These are phyloP conservation scores for Mortierella alpina DNA, from an alignment of 192 early-diverging fungal species.

Conservation along the genomic window DNA sequence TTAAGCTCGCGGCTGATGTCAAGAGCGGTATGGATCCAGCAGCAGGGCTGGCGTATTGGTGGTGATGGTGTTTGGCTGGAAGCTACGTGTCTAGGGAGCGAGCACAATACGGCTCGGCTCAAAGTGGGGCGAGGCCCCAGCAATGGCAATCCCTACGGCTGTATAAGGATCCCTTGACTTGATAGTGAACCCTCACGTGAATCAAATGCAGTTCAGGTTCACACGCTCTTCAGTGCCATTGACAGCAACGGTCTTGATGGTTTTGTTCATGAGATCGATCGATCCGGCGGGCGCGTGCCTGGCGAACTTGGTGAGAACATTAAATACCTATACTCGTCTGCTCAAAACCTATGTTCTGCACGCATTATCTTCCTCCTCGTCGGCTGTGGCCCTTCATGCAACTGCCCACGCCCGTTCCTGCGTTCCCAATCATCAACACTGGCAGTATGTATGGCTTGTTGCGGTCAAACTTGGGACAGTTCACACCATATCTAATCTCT, in stretches of 20 bases:
- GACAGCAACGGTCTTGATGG: not conserved
- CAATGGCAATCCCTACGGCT: conserved; percentile 1
- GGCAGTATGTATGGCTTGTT: not conserved
- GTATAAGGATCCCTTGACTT: not conserved
- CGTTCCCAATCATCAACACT: not conserved
- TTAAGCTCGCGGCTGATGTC: too few species aligned
- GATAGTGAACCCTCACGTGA: not conserved
- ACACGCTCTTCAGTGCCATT: not conserved
- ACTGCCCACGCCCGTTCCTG: conserved; percentile 6
- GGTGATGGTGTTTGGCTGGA: too few species aligned
- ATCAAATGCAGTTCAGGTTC: not conserved
- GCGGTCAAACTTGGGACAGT: too few species aligned
- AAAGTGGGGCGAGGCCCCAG: not conserved
- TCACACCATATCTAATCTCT: too few species aligned
- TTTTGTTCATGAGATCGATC: not conserved
- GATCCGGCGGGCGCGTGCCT: not conserved
- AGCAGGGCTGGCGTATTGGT: too few species aligned
- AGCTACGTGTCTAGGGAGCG: too few species aligned
- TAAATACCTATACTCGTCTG: not conserved
- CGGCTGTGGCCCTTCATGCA: not conserved
- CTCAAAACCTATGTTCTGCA: not conserved
- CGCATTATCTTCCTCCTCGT: conserved; percentile 3
- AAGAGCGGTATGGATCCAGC: too few species aligned
- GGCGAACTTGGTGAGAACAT: not conserved
- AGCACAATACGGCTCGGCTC: too few species aligned